Conservation (phyloP, 129 eudicot species). For the Centaurea solstitialis region DNA sequence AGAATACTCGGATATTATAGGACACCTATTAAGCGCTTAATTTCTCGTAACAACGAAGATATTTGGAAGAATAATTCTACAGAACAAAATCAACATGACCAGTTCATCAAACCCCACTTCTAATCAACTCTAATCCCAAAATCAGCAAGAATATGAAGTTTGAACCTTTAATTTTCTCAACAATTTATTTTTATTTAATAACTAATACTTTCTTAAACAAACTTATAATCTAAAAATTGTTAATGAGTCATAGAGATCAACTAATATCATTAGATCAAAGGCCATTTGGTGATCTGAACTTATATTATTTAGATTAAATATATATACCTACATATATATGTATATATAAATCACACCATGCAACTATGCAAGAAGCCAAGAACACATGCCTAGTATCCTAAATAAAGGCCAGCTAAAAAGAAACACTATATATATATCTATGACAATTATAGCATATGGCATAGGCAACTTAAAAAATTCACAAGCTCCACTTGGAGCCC, state of each 20-base stretch:
- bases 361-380: conserved; percentile 16
- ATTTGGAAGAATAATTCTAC: neutral
- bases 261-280: neutral
- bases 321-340: too few relatives aligned
- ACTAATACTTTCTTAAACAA: neutral
- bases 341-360: conserved; percentile 9
- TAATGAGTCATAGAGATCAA: neutral
- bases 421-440: neutral
- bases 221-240: neutral
- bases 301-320: neutral
- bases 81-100: neutral
- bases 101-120: neutral
- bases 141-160: neutral
- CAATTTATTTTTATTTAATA: too few relatives aligned
- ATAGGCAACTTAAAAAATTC: conserved; percentile 30
- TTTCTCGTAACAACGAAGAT: too few relatives aligned
- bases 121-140: neutral
- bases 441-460: conserved; percentile 6
- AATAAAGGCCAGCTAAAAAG: conserved; percentile 23
- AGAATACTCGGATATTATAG: neutral
- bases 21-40: too few relatives aligned
- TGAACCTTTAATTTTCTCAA: neutral
- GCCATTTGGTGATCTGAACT: neutral
- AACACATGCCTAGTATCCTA: conserved; percentile 25
- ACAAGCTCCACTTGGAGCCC: conserved; percentile 25